Evolutionary conservation across 257 asterid species (phyloP).

Genomic region (Nemophila menziesii): DNA sequence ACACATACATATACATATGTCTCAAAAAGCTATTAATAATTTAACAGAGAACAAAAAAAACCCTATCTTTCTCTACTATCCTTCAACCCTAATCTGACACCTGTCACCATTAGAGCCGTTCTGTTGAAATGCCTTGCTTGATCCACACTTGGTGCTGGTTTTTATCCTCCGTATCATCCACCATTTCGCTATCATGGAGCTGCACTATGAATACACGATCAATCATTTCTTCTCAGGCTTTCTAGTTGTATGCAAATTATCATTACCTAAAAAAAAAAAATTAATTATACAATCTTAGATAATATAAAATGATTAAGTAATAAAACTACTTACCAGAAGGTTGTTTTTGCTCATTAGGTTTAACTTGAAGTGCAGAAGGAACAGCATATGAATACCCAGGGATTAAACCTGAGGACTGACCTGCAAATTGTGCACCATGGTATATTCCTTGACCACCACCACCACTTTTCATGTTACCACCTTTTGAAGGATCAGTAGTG

Average conservation of each 20-base stretch:
- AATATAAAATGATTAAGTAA: background rate
- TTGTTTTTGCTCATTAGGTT: slow-evolving; percentile 79
- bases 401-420: slow-evolving; percentile 47
- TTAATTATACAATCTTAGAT: slow-evolving; percentile 6
- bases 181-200: no score
- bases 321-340: slow-evolving; percentile 52
- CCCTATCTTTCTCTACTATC: no score
- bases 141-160: no score
- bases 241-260: slow-evolving; percentile 66
- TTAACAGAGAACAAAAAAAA: no score
- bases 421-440: slow-evolving; percentile 47
- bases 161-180: no score
- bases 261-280: slow-evolving; percentile 64
- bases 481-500: slow-evolving; percentile 84
- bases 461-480: slow-evolving; percentile 53
- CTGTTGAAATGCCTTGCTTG: no score
- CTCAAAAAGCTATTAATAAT: no score
- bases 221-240: slow-evolving; percentile 92
- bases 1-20: no score
- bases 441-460: slow-evolving; percentile 40
- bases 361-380: slow-evolving; percentile 63
- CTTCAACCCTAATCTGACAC: no score
- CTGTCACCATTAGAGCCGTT: no score
- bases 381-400: slow-evolving; percentile 54
- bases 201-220: no score